Evolutionary conservation across 2,329 filamentous ascomycete species (phyloP), one percentile per base, ranked within the genome.

Genomic region (Beauveria brongniartii): DNA sequence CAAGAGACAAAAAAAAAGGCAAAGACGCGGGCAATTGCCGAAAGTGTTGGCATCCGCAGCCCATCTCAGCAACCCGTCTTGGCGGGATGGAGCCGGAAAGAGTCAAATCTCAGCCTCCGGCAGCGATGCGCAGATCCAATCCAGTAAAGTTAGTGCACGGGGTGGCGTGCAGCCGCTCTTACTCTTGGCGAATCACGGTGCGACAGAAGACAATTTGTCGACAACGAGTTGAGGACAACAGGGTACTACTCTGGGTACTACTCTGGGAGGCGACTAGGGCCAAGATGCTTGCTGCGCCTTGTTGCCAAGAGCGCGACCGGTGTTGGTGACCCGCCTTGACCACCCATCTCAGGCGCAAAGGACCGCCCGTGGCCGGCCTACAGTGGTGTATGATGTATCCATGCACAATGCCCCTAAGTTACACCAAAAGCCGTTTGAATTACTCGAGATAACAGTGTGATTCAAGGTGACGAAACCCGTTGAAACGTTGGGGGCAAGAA

Each of bases 211-310:
- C 34, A 37, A 37, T 16, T 37, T 14, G n/a, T 24, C 30, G 34
- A 37, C 34, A 16, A 16, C 5, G 34, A 16, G 5, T 16, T 37
- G 47, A 50, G 26, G 24, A 28, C 24, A 50, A 16, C 26, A 51
- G 28, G 26, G 26, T 30, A 14, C 18, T 34, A 34, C 30, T 22
- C 22, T 22, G 22, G 22, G 22, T 22, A 3, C 3, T 24, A 22
- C 22, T 22, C 22, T 14, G 30, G 10, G 30, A 34, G 10, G 30
- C 30, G 22, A 24, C 20, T 28, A 41, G 20, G 30, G 30, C 28
- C 28, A 6, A 58, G 10, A 24, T 22, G 56, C n/a, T 59, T 59
- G 47, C 56, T 59, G 56, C 56, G 56, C 56, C 56, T 52, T 52
- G 37, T 37, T 52, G 56, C 56, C 56, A 59, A 59, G 56, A 48